A percentile compares a stretch with the other conserved stretches of the same genome.
Conservation (phyloP, 2,329 filamentous ascomycete species). For the Coniochaeta pulveracea region DNA sequence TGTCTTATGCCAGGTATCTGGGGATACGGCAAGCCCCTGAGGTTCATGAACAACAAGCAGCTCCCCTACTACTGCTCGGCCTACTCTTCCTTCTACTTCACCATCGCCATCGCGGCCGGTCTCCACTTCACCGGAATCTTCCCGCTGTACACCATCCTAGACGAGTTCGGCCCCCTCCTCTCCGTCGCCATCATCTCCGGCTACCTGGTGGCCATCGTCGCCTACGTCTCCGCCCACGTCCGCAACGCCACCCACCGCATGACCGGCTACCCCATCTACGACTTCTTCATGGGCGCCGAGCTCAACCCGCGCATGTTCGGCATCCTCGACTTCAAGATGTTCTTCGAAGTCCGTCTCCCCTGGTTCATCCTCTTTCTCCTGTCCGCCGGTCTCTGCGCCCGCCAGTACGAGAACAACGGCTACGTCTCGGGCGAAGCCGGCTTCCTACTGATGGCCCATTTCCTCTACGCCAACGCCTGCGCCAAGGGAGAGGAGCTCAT, state of each 20-base stretch:
- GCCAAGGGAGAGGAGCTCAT: slow-evolving; percentile 76
- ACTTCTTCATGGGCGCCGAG: slow-evolving; percentile 87
- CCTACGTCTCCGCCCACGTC: slow-evolving; percentile 73
- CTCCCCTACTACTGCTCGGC: slow-evolving; percentile 92
- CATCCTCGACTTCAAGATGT: slow-evolving; percentile 86
- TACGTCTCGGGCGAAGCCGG: slow-evolving; percentile 64
- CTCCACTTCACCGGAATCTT: slow-evolving; percentile 80
- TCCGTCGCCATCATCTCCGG: slow-evolving; percentile 88
- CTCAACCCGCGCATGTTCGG: slow-evolving; percentile 79
- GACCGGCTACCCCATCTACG: slow-evolving; percentile 72
- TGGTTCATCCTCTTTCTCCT: slow-evolving; percentile 74
- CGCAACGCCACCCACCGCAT: slow-evolving; percentile 85
- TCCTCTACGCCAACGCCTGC: slow-evolving; percentile 73
- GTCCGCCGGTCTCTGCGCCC: slow-evolving; percentile 55
- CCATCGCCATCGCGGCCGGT: slow-evolving; percentile 55
- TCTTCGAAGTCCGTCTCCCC: slow-evolving; percentile 76
- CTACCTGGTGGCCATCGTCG: slow-evolving; percentile 69
- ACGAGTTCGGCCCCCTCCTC: slow-evolving; percentile 90
- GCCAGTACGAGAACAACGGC: slow-evolving; percentile 68
- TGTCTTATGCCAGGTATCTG: slow-evolving; percentile 78
- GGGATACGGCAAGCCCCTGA: slow-evolving; percentile 77
- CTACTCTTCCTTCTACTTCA: slow-evolving; percentile 77
- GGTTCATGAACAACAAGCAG: slow-evolving; percentile 73
- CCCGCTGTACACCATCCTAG: slow-evolving; percentile 81
- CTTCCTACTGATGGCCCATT: slow-evolving; percentile 70